Evolutionary conservation across 768 basidiomycete species (phyloP), one percentile per base, ranked within the genome.

Genomic region (Tylopilus sp.): DNA sequence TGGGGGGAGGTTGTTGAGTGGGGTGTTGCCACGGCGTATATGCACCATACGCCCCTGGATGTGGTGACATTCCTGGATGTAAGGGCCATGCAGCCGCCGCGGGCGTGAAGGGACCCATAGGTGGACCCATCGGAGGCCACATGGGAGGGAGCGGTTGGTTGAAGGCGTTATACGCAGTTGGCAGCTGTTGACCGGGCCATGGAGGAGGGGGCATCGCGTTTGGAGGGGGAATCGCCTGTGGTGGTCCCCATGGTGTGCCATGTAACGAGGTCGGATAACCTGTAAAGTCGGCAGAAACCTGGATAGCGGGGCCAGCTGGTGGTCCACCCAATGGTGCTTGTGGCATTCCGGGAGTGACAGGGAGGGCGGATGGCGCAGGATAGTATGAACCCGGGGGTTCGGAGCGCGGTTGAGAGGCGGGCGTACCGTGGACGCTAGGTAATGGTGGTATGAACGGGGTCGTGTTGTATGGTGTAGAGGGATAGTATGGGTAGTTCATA

Each of bases 381-480:
- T 66, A 70, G 47, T 70, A 70, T 30, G 68, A 71, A 2, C 62
- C 66, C 11, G 66, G 68, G n/a, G 64, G 58, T 0, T 70, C 70
- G 4, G 43, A 2, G 8, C 63, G 67, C 34, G 54, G 31, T n/a
- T 64, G 61, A 31, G 29, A 46, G 13, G 57, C 57, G 19, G 65
- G 68, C 16, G 65, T 68, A 12, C 53, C 45, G 17, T 70, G 63
- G 17, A 60, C 14, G 34, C 61, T 69, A 8, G 66, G 68, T 55
- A 66, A 63, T 12, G 60, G 57, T 2, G 76, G 76, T 24, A 78
- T 72, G 46, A 72, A 77, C 1, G 73, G 73, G 8, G 71, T 69
- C 3, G 61, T 46, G 33, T 69, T 72, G 31, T 72, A 74, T 6
- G 76, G 76, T 14, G 75, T 69, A 16, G 56, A 52, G 1, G 74